phyloP scores from a whole-genome alignment of 2,329 filamentous ascomycete genomes.

The Periconia macrospinosa region DNA sequence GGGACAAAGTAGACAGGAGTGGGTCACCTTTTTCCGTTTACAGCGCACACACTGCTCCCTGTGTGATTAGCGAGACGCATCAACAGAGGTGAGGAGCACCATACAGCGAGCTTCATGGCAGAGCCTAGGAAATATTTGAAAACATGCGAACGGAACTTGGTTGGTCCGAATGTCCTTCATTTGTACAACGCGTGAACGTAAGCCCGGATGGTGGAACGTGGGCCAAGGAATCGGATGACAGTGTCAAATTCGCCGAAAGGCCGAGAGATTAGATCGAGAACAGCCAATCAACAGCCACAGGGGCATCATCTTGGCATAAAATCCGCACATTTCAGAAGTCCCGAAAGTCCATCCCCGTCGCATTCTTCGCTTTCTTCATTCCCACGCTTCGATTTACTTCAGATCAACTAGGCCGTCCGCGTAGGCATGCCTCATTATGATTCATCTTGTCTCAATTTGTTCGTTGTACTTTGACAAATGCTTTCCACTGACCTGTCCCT shows the following conservation, averaged over 20 bases:
- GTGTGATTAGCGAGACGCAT: neutral
- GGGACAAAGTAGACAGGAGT: neutral
- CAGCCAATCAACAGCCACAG: neutral
- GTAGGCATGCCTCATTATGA: too few relatives aligned
- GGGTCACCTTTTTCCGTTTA: constrained; percentile 19
- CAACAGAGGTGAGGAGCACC: neutral
- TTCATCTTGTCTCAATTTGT: too few relatives aligned
- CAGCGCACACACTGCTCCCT: constrained; percentile 18
- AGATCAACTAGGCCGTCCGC: too few relatives aligned
- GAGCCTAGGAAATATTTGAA: neutral
- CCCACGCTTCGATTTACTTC: too few relatives aligned
- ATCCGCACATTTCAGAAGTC: neutral
- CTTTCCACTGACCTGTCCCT: too few relatives aligned
- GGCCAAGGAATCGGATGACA: neutral
- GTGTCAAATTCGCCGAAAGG: neutral
- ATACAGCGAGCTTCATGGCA: constrained; percentile 13
- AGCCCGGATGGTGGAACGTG: neutral
- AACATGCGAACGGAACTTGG: neutral
- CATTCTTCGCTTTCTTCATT: neutral
- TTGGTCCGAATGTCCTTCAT: neutral
- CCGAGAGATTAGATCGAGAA: neutral
- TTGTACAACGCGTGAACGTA: neutral
- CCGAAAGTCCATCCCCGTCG: neutral
- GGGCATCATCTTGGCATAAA: neutral
- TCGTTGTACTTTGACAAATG: too few relatives aligned